A percentile compares a stretch with the other conserved stretches of the same genome.
phyloP scores from a whole-genome alignment of 1,284 basidiomycete genomes.

The Ustanciosporium gigantosporum region DNA sequence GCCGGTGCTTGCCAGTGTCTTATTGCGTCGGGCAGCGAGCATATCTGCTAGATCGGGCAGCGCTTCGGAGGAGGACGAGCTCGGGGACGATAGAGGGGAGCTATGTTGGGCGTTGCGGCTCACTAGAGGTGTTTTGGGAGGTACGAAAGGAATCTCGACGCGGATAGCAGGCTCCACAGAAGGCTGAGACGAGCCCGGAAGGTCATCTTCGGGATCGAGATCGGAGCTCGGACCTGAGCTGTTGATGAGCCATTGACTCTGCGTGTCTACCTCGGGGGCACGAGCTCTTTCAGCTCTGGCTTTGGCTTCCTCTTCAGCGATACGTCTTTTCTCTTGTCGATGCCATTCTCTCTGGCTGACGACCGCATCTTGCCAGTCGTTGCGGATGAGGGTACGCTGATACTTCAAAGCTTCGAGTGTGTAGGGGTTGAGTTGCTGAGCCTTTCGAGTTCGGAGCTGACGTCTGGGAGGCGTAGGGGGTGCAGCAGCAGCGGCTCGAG shows the following conservation, averaged over 20 bases:
- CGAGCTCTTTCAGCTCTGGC: background rate
- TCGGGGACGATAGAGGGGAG: conserved; percentile 1
- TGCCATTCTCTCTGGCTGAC: conserved; percentile 55
- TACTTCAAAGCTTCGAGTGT: conserved; percentile 60
- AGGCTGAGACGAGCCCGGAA: conserved; percentile 3
- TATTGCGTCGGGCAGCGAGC: background rate
- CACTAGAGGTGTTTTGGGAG: background rate
- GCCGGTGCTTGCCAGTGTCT: no score
- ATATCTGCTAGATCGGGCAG: conserved; percentile 26
- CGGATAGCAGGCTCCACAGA: background rate
- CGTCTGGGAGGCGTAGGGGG: conserved; percentile 36
- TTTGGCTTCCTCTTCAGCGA: conserved; percentile 20
- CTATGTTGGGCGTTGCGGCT: background rate
- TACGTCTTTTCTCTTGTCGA: conserved; percentile 30
- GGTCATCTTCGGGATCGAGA: conserved; percentile 13
- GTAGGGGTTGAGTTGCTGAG: conserved; percentile 61
- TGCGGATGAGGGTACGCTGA: conserved; percentile 55
- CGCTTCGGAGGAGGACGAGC: conserved; percentile 16
- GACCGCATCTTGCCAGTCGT: conserved; percentile 63
- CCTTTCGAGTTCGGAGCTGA: conserved; percentile 56
- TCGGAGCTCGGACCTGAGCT: conserved; percentile 32
- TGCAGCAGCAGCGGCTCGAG: conserved; percentile 21
- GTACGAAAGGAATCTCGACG: conserved; percentile 10
- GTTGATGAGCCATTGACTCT: conserved; percentile 34
- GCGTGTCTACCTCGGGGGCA: conserved; percentile 4